phyloP scores from a whole-genome alignment of 805 yeast species.

The Starmera quercuum region DNA sequence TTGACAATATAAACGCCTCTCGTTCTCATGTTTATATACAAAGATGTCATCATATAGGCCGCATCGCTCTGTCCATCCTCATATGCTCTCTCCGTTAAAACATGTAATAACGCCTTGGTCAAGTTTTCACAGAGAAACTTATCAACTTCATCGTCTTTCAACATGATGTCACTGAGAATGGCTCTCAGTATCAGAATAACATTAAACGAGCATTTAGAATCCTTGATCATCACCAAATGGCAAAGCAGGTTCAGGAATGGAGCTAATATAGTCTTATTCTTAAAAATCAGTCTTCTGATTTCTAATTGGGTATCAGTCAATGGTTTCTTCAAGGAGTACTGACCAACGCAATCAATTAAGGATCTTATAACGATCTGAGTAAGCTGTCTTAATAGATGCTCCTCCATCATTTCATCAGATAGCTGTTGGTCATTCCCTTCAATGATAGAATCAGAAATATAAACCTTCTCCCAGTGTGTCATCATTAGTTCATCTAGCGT shows the following conservation, averaged over 20 bases:
- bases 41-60: constrained; percentile 75
- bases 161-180: constrained; percentile 58
- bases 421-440: constrained; percentile 63
- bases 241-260: constrained; percentile 70
- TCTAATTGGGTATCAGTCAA: constrained; percentile 54
- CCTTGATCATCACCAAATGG: constrained; percentile 75
- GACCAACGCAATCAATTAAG: constrained; percentile 83
- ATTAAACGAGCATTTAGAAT: constrained; percentile 88
- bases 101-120: constrained; percentile 59
- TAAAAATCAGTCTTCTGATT: constrained; percentile 59
- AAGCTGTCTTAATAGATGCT: constrained; percentile 84
- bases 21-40: constrained; percentile 66
- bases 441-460: constrained; percentile 29
- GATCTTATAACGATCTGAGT: constrained; percentile 88
- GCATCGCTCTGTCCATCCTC: constrained; percentile 88
- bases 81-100: constrained; percentile 68
- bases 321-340: constrained; percentile 38
- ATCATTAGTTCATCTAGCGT: constrained; percentile 70
- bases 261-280: constrained; percentile 59
- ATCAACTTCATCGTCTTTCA: constrained; percentile 72
- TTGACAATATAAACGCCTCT: constrained; percentile 65
- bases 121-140: constrained; percentile 47
- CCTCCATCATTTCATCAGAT: constrained; percentile 98
- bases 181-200: constrained; percentile 75
- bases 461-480: constrained; percentile 68